Evolutionary conservation across 495 filamentous ascomycete species (phyloP).

Genomic region (Hyaloscypha variabilis): DNA sequence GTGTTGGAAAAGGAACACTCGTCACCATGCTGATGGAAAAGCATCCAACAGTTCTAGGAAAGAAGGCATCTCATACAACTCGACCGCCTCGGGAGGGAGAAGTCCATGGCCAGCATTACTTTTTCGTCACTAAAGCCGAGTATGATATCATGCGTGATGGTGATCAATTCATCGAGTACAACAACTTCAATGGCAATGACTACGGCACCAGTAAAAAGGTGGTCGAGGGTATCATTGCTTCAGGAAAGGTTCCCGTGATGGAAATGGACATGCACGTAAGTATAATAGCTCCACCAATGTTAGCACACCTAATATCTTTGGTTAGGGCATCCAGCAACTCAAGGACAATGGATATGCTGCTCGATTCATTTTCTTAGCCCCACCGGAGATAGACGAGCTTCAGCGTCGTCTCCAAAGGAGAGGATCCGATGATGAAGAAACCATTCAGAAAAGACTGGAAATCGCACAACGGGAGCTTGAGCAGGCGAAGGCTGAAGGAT

Average conservation of each 20-base stretch:
- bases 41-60: constrained; percentile 44
- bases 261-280: constrained; percentile 56
- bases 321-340: constrained; percentile 70
- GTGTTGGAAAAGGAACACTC: constrained; percentile 42
- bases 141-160: constrained; percentile 54
- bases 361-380: constrained; percentile 72
- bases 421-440: constrained; percentile 63
- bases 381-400: constrained; percentile 64
- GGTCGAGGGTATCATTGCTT: constrained; percentile 45
- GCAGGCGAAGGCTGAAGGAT: constrained; percentile 59
- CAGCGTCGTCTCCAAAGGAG: constrained; percentile 48
- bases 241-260: constrained; percentile 52
- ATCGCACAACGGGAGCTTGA: constrained; percentile 68
- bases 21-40: constrained; percentile 43
- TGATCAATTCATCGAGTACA: constrained; percentile 52
- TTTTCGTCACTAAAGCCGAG: constrained; percentile 48
- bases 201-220: constrained; percentile 50
- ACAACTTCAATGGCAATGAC: constrained; percentile 41
- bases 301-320: constrained; percentile 32
- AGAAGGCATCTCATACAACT: constrained; percentile 44
- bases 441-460: constrained; percentile 58
- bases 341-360: constrained; percentile 70
- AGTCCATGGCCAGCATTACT: constrained; percentile 37
- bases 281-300: constrained; percentile 25
- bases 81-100: constrained; percentile 48